Evolutionary conservation across 2,329 filamentous ascomycete genomes (phyloP), one percentile per base, ranked within the genome.

Genomic region (Aureobasidium zeae): DNA sequence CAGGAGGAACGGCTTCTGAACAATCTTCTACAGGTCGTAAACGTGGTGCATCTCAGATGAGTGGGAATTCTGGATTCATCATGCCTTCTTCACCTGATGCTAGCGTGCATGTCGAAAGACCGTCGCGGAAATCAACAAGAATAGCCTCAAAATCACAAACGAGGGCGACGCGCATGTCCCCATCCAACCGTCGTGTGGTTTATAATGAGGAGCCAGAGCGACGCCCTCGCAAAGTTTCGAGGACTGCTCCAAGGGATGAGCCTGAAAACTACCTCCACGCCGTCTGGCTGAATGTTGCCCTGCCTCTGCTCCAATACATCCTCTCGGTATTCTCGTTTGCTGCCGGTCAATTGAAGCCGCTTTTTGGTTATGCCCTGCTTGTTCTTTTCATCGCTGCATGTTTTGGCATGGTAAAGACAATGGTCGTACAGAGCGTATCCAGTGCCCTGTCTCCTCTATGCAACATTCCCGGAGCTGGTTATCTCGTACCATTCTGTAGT

Each of bases 391-490:
- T 75, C 25, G 66, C 77, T 20, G 77, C 77, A 36, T 66, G 72
- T 15, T 58, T 76, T 36, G 73, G 80, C 28, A 63, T 83, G 16
- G 66, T 73, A 2, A 72, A 75, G 33, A 81, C 78, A 55, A 72
- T 81, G 55, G 59, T 83, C 21, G 78, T 75, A 12, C 69, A 69
- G 35, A 81, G 77, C 2, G 61, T 83, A 43, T 70, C 72, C 35
- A 64, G 72, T 8, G 77, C 80, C 0, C 60, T 88, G 2, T 77
- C 79, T 1, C 82, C 83, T 0, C 52, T 88, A 15, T 88, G 84
- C 55, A 71, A 74, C 15, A 64, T 89, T 2, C 84, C 84, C 0
- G 81, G 81, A 22, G 70, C 66, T 2, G 74, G 76, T 2, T 64
- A 74, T 22, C 57, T 86, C 4, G 64, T 86, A 1, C 73, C 81